Evolutionary conservation across 2,329 filamentous ascomycete genomes (phyloP).

Genomic region (Talaromyces sp.): DNA sequence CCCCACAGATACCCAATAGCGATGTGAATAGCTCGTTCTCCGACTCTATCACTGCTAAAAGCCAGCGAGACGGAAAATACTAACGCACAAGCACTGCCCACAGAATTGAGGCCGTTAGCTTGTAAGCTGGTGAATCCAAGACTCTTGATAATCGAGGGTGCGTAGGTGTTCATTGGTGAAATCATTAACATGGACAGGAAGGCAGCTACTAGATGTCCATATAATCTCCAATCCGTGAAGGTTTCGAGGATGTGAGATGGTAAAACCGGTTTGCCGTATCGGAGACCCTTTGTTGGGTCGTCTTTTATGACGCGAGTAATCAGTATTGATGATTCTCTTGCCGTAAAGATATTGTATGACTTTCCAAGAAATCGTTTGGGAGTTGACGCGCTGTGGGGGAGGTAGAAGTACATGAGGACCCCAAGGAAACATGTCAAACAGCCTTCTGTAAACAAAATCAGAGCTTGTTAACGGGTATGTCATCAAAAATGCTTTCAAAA

Average conservation of each 20-base stretch:
- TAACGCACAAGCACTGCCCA: conserved; percentile 32
- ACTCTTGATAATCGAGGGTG: conserved; percentile 46
- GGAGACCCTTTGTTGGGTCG: conserved; percentile 10
- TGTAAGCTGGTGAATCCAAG: conserved; percentile 46
- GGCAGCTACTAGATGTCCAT: conserved; percentile 13
- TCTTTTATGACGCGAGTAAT: conserved; percentile 8
- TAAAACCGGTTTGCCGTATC: conserved; percentile 3
- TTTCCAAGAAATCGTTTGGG: conserved; percentile 19
- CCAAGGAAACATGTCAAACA: conserved; percentile 12
- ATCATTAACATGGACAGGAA: conserved; percentile 15
- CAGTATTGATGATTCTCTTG: conserved; percentile 16
- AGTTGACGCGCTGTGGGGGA: conserved; percentile 21
- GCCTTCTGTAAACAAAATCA: neutral
- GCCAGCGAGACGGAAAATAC: conserved; percentile 17
- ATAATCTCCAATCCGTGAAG: conserved; percentile 12
- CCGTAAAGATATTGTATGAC: conserved; percentile 17
- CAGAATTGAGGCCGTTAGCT: conserved; percentile 49
- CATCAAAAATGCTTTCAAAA: neutral
- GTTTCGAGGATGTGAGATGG: conserved; percentile 5
- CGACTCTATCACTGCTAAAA: conserved; percentile 18
- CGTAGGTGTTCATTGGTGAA: conserved; percentile 40
- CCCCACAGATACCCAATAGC: conserved; percentile 21
- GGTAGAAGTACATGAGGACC: conserved; percentile 18
- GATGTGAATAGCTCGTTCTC: conserved; percentile 21
- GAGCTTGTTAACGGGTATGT: neutral